phyloP scores from a whole-genome alignment of 2,329 filamentous ascomycete species.

The Metarhizium anisopliae region DNA sequence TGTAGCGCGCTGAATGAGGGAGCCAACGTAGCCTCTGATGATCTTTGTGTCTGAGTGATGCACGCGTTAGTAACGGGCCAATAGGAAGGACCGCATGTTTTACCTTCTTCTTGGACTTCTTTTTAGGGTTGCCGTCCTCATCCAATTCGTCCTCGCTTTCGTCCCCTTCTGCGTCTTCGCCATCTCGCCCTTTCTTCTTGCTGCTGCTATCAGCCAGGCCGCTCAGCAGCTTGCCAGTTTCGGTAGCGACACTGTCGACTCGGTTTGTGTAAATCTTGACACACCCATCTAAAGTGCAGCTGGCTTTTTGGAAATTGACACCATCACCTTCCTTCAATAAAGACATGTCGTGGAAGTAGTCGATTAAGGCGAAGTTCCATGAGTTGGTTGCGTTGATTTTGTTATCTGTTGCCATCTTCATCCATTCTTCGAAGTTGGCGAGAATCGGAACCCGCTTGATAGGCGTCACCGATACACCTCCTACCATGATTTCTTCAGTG shows the following conservation, averaged over 20 bases:
- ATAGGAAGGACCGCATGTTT: slow-evolving; percentile 8
- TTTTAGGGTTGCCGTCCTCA: slow-evolving; percentile 50
- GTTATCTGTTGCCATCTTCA: slow-evolving; percentile 99
- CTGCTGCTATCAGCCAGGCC: slow-evolving; percentile 82
- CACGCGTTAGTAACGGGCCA: slow-evolving; percentile 8
- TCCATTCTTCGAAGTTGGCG: slow-evolving; percentile 99
- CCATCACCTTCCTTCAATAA: slow-evolving; percentile 91
- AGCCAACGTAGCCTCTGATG: slow-evolving; percentile 87
- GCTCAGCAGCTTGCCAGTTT: slow-evolving; percentile 90
- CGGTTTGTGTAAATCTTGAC: slow-evolving; percentile 99
- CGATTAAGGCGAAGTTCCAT: slow-evolving; percentile 99
- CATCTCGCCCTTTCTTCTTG: slow-evolving; percentile 59
- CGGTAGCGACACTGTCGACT: slow-evolving; percentile 95
- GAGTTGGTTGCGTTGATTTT: slow-evolving; percentile 98
- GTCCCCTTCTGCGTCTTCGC: slow-evolving; percentile 59
- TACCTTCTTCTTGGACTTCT: slow-evolving; percentile 70
- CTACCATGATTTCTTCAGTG: slow-evolving; percentile 55
- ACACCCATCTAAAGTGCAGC: slow-evolving; percentile 92
- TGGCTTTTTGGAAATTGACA: slow-evolving; percentile 97
- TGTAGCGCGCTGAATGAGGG: slow-evolving; percentile 81
- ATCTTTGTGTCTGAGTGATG: slow-evolving; percentile 50
- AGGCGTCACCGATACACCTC: slow-evolving; percentile 73
- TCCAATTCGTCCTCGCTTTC: slow-evolving; percentile 55
- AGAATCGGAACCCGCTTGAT: slow-evolving; percentile 94
- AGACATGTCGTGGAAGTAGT: slow-evolving; percentile 99